Base-by-base conservation (phyloP, 139 green algal species). In the Micractinium conductrix region DNA sequence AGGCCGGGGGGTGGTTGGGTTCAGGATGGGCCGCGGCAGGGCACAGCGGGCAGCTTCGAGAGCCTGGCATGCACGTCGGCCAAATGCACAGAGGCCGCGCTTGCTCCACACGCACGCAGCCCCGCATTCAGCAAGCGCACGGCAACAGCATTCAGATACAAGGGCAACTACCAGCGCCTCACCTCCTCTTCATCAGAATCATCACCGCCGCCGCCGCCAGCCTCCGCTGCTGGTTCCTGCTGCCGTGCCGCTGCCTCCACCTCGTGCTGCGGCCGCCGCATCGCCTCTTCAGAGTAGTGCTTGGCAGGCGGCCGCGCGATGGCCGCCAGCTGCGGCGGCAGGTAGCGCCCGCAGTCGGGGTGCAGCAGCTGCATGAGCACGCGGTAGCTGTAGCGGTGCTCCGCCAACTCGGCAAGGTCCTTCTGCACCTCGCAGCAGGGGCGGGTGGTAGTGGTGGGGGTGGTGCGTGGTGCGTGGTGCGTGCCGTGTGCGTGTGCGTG, bases 331-430 rank as follows among this genome's bases (percentile, higher is more conserved):
- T 90, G 74, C 4, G 92, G 90, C 2, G 94, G 89, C 19, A 96
- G 79, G 88, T 96, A 96, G 70, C 91, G 90, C 4, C 80, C 55
- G 83, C 75, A 88, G 87, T 88, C 63, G 63, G 95, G 95, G 16
- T 88, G 81, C 79, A 98, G 88, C 78, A 98, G 87, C 86, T 95
- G 91, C 76, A 96, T 76, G 38, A 97, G 58, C 33, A 96, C 81
- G 0, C 91, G 89, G 40, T 87, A 79, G 2, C 72, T 91, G 70
- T 91, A 83, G 69, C 89, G 91, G 83, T 93, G 73, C 55, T 86
- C 68, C 14, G 91, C 67, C 12, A 91, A 80, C 67, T 95, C 90
- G 0, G 74, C 48, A 67, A 97, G 58, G 40, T 93, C 79, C 1
- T 81, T 82, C 94, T 97, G 92, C 86, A 87, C 42, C 2, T 1